Evolutionary conservation across 768 basidiomycete species (phyloP).

Genomic region (Suillus alpinus): DNA sequence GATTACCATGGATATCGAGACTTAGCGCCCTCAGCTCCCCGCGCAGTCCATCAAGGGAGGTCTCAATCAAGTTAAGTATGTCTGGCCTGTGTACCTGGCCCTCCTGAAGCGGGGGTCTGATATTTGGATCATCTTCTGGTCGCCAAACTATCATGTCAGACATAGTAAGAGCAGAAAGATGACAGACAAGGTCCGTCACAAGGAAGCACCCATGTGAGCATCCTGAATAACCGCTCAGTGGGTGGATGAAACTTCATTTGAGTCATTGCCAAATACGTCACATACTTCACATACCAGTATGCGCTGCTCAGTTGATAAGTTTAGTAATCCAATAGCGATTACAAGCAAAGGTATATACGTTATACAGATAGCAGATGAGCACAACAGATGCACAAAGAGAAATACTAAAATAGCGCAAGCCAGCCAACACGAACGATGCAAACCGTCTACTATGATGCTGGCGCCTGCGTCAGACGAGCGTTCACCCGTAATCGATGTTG

Average conservation of each 20-base stretch:
- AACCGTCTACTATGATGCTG: background rate
- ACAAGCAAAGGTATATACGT: slow-evolving; percentile 36
- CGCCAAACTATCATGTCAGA: slow-evolving; percentile 38
- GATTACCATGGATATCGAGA: slow-evolving; percentile 66
- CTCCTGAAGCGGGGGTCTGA: slow-evolving; percentile 22
- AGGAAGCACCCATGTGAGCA: background rate
- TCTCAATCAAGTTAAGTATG: slow-evolving; percentile 58
- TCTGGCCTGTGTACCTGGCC: slow-evolving; percentile 52
- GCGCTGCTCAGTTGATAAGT: no score
- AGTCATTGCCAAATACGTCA: background rate
- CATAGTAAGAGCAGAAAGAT: background rate
- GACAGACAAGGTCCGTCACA: background rate
- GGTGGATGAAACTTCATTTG: background rate
- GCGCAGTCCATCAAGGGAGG: slow-evolving; percentile 50
- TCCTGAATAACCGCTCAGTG: no score
- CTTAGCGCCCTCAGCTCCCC: slow-evolving; percentile 58
- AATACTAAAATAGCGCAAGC: slow-evolving; percentile 5
- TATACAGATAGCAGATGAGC: slow-evolving; percentile 22
- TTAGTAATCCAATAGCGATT: slow-evolving; percentile 1
- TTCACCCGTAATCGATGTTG: slow-evolving; percentile 75
- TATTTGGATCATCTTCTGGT: slow-evolving; percentile 28
- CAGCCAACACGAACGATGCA: background rate
- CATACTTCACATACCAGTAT: no score
- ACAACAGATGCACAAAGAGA: slow-evolving; percentile 17
- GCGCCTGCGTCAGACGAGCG: slow-evolving; percentile 37